Percentiles rank a stretch among this genome's conserved stretches.
Conservation (phyloP, 495 filamentous ascomycete genomes). For the Annulohypoxylon maeteangense region DNA sequence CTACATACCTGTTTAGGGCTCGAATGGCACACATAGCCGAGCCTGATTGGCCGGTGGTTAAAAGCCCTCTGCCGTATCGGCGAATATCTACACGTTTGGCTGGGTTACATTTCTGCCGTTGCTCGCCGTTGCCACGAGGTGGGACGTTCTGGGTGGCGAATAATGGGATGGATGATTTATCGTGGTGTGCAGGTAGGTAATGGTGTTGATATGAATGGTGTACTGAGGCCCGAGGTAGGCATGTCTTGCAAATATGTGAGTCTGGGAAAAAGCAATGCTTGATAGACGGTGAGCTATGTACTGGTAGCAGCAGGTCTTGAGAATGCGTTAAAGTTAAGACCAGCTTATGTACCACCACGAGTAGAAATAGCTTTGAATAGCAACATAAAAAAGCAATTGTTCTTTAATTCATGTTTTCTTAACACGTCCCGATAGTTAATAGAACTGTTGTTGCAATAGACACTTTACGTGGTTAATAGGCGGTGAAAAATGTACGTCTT, state of each 20-base stretch:
- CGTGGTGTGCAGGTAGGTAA: background rate
- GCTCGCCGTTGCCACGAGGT: background rate
- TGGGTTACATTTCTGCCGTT: slow-evolving; percentile 6
- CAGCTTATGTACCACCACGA: background rate
- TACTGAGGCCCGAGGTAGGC: background rate
- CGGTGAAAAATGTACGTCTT: background rate
- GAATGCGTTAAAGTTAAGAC: no score
- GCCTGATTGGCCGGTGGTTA: slow-evolving; percentile 9
- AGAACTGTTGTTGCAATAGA: no score
- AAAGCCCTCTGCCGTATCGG: background rate
- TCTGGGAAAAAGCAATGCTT: background rate
- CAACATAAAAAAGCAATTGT: no score
- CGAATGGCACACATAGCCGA: background rate
- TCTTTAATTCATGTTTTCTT: no score
- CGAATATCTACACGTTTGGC: slow-evolving; percentile 8
- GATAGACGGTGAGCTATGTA: background rate
- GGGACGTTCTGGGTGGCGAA: background rate
- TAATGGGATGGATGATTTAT: background rate
- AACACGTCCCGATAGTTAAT: no score
- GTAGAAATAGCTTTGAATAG: background rate
- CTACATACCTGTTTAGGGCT: slow-evolving; percentile 12
- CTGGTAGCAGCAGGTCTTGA: background rate
- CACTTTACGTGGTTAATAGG: background rate
- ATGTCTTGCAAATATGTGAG: background rate
- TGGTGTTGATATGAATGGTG: background rate